These are phyloP conservation scores for Lactarius deliciosus DNA, from an alignment of 768 basidiomycete species.

Conservation along the genomic window DNA sequence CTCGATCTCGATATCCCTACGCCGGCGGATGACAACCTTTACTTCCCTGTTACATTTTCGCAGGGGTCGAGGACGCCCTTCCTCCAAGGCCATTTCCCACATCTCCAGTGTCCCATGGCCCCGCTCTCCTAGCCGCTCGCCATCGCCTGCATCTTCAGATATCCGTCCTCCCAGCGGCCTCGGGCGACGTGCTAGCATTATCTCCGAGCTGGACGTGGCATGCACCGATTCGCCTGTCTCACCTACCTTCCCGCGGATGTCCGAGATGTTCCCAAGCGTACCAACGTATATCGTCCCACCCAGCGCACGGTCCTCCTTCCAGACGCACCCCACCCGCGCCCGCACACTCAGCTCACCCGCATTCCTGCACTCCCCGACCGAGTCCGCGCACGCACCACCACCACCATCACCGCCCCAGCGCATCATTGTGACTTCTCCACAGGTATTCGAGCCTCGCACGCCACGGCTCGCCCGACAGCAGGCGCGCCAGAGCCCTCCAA, in stretches of 20 bases:
- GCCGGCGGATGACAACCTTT: neutral
- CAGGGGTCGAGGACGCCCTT: neutral
- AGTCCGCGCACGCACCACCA: neutral
- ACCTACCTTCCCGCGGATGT: neutral
- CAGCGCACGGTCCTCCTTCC: neutral
- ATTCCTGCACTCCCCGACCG: slow-evolving; percentile 1
- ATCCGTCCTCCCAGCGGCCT: slow-evolving; percentile 31
- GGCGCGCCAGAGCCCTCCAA: slow-evolving; percentile 18
- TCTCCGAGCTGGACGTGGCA: slow-evolving; percentile 14
- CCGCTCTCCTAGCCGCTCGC: slow-evolving; percentile 24
- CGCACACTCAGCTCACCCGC: slow-evolving; percentile 25
- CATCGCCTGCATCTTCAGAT: slow-evolving; percentile 27
- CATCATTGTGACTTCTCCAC: neutral
- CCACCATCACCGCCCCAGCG: neutral
- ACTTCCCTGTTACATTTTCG: slow-evolving; percentile 4
- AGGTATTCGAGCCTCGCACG: neutral
- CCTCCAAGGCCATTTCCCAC: slow-evolving; percentile 12
- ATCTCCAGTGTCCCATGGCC: slow-evolving; percentile 13
- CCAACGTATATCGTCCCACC: neutral
- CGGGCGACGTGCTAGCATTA: slow-evolving; percentile 27
- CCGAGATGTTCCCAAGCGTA: neutral
- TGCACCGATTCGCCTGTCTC: neutral
- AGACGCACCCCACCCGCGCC: neutral
- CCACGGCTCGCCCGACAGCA: slow-evolving; percentile 12
- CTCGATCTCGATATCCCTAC: slow-evolving; percentile 8